Base-by-base conservation (phyloP, 192 early-diverging fungal species). In the Phycomyces nitens region DNA sequence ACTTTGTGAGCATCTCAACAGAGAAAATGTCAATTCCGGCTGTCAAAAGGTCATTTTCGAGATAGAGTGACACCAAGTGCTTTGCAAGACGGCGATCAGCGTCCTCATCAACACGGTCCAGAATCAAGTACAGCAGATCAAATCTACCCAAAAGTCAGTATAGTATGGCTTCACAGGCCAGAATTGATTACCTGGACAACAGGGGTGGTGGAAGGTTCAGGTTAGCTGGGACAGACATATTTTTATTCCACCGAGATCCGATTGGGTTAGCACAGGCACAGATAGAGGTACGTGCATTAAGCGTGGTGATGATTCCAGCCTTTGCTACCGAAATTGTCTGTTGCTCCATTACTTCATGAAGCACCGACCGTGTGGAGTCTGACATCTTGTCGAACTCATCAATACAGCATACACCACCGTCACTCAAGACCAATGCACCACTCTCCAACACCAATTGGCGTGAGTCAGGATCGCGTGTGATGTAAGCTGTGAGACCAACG, bases 301-400 rank as follows among this genome's bases (percentile, higher is more conserved):
- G 79, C 9, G 94, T 97, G 4, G 95, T 95, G 70, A 97, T 96
- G 67, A 99, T 97, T 24, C 97, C 97, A 34, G 97, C 97, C 81
- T 99, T 99, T 47, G 97, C 95, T 15, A 99, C 90, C 11, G 94
- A 97, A 20, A 99, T 88, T 0, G 95, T 98, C 83, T 98, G 95
- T 80, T 98, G 95, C 81, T 98, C 95, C 96, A 99, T 99, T 61
- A 93, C 96, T 86, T 99, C 96, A 80, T 99, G 96, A 62, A 99
- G 76, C 6, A 96, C 92, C 3, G 94, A 92, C 10, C 95, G 86
- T 9, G 94, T 94, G 10, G 92, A 72, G 56, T 99, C 96, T 7
- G 89, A 90, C 94, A 98, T 98, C 73, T 97, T 99, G 80, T 97
- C 96, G 84, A 99, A 99, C 77, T 99, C 96, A 76, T 99, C 96